Conservation (phyloP, 106 monocot species). For the Platanthera guangdongensis region DNA sequence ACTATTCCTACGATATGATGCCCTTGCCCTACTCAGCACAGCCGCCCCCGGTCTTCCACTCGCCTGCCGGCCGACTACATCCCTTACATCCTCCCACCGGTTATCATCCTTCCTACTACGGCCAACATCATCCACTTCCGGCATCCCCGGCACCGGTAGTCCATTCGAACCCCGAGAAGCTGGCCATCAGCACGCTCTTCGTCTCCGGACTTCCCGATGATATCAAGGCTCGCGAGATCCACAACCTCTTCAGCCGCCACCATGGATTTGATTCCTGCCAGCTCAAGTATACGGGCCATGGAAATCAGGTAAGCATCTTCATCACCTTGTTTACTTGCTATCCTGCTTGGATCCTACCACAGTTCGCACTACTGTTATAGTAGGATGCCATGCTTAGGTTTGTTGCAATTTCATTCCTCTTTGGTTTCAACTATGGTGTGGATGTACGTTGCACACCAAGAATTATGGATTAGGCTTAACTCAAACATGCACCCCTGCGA, state of each 20-base stretch:
- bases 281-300: conserved; percentile 81
- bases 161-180: conserved; percentile 29
- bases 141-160: not conserved
- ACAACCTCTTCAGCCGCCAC: conserved; percentile 72
- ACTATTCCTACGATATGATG: not conserved
- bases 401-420: not conserved
- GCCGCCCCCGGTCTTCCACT: not conserved
- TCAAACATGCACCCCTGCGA: not conserved
- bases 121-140: not conserved
- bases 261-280: conserved; percentile 68
- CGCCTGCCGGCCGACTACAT: not conserved
- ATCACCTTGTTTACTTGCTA: not conserved
- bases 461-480: not conserved
- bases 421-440: not conserved
- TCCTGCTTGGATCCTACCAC: not conserved
- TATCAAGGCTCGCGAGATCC: conserved; percentile 84
- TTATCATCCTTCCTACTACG: not conserved
- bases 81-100: not conserved
- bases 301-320: conserved; percentile 43
- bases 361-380: not conserved
- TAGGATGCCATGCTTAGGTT: not conserved
- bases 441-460: not conserved
- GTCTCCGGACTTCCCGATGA: conserved; percentile 75
- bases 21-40: not conserved
- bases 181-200: conserved; percentile 59